Base-by-base conservation (phyloP, 768 basidiomycete species). In the Candolleomyces eurysporus region DNA sequence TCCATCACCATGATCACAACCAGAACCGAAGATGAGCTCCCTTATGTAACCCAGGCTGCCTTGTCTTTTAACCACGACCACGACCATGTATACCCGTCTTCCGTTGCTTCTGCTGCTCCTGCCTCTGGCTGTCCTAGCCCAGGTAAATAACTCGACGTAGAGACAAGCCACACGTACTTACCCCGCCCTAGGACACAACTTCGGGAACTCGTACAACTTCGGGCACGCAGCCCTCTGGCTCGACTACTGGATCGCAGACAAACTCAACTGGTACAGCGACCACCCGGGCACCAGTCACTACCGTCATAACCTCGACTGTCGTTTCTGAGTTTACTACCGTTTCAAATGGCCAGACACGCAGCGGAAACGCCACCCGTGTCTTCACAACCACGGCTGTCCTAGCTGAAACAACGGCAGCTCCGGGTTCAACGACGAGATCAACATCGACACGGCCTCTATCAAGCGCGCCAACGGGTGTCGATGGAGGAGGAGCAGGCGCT, bases 381-480 rank as follows among this genome's bases (percentile, higher is more conserved):
- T 67, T 84, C 64, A 82, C 86, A 16, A 73, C 81, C 83, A 17
- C 71, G 71, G 22, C 71, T 71, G 39, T 65, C 61, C 31, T 66
- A 69, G 67, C 66, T 46, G 17, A 61, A 57, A 64, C 60, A 65
- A 17, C 49, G 48, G 58, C 62, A 71, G 59, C 36, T 70, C 71
- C 56, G 58, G 65, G 59, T 45, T 66, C 67, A 17, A 53, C 71
- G 26, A 72, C 76, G 1, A 66, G 77, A n/a, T 66, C 84, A 2
- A 73, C 79, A 4, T 71, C 80, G 2, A 70, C 77, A 1, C 71
- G 61, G 32, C 73, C 66, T 58, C 75, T 84, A 9, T 83, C 89
- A 7, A 90, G 89, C 10, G 89, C 89, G 1, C 74, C 88, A 3
- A 73, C 85, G 22, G 69, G 74, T 58, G 73, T 88, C 32, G 71